A percentile compares a stretch with the other conserved stretches of the same genome.
These are phyloP conservation scores for Marvania coccoides DNA, from an alignment of 139 green algal genomes.

Conservation along the genomic window DNA sequence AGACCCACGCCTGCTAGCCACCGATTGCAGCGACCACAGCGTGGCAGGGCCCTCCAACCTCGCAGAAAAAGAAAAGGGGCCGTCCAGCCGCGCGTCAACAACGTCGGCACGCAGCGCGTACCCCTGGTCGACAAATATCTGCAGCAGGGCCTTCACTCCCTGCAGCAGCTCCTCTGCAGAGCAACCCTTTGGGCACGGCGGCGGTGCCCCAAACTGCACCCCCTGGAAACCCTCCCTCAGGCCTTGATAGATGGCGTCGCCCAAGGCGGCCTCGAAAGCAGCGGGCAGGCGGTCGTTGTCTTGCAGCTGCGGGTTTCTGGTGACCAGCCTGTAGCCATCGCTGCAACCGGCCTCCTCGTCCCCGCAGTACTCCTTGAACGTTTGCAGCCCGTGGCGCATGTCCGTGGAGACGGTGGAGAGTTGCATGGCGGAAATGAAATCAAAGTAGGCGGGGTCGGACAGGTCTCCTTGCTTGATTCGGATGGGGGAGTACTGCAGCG, in stretches of 20 bases:
- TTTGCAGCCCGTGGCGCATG: constrained; percentile 38
- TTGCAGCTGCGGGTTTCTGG: constrained; percentile 23
- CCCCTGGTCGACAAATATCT: constrained; percentile 48
- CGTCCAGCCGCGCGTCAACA: neutral
- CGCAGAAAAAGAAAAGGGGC: constrained; percentile 38
- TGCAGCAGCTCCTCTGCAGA: constrained; percentile 16
- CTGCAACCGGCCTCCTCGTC: constrained; percentile 23
- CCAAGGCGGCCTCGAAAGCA: constrained; percentile 21
- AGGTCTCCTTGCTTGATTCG: constrained; percentile 59
- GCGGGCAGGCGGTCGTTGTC: constrained; percentile 51
- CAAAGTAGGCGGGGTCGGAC: constrained; percentile 70
- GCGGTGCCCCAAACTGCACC: constrained; percentile 38
- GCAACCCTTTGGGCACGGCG: neutral
- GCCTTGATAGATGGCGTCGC: constrained; percentile 54
- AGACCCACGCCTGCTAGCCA: constrained; percentile 33
- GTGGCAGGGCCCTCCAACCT: constrained; percentile 49
- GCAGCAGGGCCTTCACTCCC: constrained; percentile 35
- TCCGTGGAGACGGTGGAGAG: constrained; percentile 45
- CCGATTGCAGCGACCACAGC: constrained; percentile 49
- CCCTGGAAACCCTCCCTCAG: constrained; percentile 59
- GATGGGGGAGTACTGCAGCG: constrained; percentile 56
- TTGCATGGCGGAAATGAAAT: constrained; percentile 82
- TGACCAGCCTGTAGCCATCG: constrained; percentile 24
- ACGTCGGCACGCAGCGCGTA: constrained; percentile 39
- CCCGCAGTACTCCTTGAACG: constrained; percentile 54